These are phyloP conservation scores for Gossypium rotundifolium DNA, from an alignment of 345 rosid genomes.

Conservation along the genomic window DNA sequence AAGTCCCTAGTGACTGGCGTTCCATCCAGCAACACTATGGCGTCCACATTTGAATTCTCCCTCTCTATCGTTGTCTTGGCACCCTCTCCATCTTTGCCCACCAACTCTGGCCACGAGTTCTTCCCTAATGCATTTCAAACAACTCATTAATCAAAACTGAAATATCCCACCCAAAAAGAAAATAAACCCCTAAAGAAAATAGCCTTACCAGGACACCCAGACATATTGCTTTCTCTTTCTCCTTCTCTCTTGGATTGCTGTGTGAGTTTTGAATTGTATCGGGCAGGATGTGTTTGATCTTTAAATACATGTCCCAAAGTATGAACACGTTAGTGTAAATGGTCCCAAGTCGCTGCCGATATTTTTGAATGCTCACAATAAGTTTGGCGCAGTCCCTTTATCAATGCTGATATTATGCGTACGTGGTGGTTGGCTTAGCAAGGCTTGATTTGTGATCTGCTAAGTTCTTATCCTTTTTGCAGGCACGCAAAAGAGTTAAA, in stretches of 20 bases:
- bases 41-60: constrained; percentile 20
- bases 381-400: not conserved
- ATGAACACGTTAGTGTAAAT: not conserved
- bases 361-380: not conserved
- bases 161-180: not conserved
- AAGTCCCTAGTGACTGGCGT: constrained; percentile 13
- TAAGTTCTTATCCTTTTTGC: not conserved
- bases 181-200: not conserved
- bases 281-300: not conserved
- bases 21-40: constrained; percentile 21
- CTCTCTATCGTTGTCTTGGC: constrained; percentile 18
- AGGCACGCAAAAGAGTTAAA: not conserved
- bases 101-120: constrained; percentile 36
- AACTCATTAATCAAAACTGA: not conserved
- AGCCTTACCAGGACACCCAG: not conserved
- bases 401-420: not conserved
- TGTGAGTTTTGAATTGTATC: not conserved
- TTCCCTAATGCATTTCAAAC: constrained; percentile 11
- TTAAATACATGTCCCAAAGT: not conserved
- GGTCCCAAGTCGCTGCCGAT: not conserved
- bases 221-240: not conserved
- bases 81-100: constrained; percentile 17
- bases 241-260: not conserved
- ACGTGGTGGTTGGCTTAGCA: not conserved
- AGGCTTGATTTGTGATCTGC: not conserved